These are phyloP conservation scores for Isoetes taiwanensis DNA, from an alignment of 75 land plant genomes.

Conservation along the genomic window DNA sequence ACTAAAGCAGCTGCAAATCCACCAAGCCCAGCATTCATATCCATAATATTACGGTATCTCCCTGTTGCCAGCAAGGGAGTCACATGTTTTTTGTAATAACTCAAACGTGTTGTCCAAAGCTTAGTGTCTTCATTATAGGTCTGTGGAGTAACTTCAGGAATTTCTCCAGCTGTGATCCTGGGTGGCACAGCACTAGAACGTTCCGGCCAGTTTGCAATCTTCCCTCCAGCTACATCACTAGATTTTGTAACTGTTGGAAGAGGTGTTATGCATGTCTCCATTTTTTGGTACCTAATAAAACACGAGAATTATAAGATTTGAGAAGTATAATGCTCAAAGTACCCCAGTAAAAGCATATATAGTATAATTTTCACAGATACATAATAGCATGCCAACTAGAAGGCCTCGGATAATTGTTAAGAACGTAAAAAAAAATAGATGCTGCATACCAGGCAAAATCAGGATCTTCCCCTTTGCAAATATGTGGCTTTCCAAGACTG, in stretches of 20 bases:
- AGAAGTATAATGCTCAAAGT: neutral
- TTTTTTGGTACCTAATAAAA: constrained; percentile 47
- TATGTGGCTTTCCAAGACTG: neutral
- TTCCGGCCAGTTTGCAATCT: constrained; percentile 54
- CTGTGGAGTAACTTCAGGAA: constrained; percentile 36
- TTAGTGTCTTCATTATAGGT: constrained; percentile 41
- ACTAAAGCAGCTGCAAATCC: constrained; percentile 68
- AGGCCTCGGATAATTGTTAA: no score
- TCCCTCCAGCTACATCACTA: constrained; percentile 61
- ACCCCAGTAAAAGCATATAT: neutral
- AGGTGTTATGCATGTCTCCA: constrained; percentile 71
- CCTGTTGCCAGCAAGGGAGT: constrained; percentile 34
- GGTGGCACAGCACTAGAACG: constrained; percentile 60
- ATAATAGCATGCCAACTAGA: neutral
- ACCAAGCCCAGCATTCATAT: constrained; percentile 78
- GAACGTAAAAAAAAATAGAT: neutral
- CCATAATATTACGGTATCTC: constrained; percentile 71
- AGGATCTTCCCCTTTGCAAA: constrained; percentile 3
- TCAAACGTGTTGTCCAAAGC: constrained; percentile 45
- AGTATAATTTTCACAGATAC: neutral
- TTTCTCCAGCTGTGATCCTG: constrained; percentile 43
- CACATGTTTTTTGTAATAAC: constrained; percentile 36
- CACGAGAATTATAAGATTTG: neutral
- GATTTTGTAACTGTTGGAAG: constrained; percentile 42
- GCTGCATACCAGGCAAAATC: neutral